phyloP scores from a whole-genome alignment of 352 stramenopile species.

The Pythium periplocum region DNA sequence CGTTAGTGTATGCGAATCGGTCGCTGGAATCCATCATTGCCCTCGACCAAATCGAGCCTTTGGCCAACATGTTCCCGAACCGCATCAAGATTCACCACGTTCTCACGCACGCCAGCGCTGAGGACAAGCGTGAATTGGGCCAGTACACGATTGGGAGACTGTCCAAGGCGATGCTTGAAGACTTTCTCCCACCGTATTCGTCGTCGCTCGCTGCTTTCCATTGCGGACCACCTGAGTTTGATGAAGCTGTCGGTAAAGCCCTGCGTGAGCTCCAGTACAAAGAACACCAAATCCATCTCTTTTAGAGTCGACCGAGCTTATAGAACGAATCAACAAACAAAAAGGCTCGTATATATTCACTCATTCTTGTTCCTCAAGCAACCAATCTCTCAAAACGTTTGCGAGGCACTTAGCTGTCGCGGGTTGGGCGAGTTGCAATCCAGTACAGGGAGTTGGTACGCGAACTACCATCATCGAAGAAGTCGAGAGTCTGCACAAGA shows the following conservation, averaged over 20 bases:
- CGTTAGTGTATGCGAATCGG: conserved; percentile 70
- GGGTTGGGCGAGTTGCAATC: conserved; percentile 68
- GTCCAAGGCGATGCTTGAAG: conserved; percentile 32
- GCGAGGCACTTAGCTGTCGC: too few relatives aligned
- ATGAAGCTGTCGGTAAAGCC: conserved; percentile 42
- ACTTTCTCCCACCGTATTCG: conserved; percentile 35
- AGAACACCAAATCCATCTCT: conserved; percentile 56
- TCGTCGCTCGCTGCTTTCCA: conserved; percentile 56
- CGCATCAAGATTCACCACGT: conserved; percentile 69
- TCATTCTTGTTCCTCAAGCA: too few relatives aligned
- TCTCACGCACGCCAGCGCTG: conserved; percentile 33
- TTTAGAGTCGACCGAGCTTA: conserved; percentile 21
- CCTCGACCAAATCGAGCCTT: conserved; percentile 61
- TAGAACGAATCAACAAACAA: too few relatives aligned
- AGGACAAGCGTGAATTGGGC: conserved; percentile 42
- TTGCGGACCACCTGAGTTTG: conserved; percentile 68
- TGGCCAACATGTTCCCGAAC: conserved; percentile 71
- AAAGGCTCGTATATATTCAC: too few relatives aligned
- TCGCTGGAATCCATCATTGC: conserved; percentile 67
- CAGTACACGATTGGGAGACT: conserved; percentile 49
- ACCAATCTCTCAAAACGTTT: too few relatives aligned
- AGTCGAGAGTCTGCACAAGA: conserved; percentile 54
- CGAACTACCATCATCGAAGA: conserved; percentile 85
- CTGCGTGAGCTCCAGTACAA: conserved; percentile 44
- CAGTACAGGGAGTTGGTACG: conserved; percentile 88